These are phyloP conservation scores for Calonectria pteridis DNA, from an alignment of 2,329 filamentous ascomycete genomes.

Conservation along the genomic window DNA sequence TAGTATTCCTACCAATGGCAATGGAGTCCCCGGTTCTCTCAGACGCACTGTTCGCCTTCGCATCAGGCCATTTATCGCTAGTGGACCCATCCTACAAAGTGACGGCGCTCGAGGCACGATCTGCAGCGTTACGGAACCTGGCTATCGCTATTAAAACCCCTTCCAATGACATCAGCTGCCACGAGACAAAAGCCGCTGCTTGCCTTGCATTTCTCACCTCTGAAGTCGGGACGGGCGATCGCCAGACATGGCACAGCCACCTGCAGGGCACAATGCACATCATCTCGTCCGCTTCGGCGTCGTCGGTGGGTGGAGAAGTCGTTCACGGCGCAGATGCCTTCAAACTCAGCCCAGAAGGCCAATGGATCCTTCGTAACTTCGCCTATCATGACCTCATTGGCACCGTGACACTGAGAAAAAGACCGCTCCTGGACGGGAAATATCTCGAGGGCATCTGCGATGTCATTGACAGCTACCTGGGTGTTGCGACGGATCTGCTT, in stretches of 20 bases:
- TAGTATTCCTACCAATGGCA: conserved; percentile 16
- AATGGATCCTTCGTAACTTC: conserved; percentile 18
- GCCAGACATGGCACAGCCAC: conserved; percentile 13
- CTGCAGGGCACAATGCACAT: conserved; percentile 4
- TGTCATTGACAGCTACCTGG: background rate
- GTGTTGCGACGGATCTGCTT: background rate
- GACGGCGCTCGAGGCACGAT: conserved; percentile 14
- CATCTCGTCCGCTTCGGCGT: background rate
- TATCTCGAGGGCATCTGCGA: background rate
- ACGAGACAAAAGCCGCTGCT: conserved; percentile 10
- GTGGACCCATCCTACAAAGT: conserved; percentile 10
- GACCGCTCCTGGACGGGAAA: background rate
- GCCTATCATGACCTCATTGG: conserved; percentile 24
- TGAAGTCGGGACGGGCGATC: conserved; percentile 6
- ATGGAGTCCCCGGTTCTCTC: conserved; percentile 13
- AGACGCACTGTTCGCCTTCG: conserved; percentile 13
- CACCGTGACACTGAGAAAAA: conserved; percentile 8
- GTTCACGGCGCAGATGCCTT: conserved; percentile 5
- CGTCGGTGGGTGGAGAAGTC: background rate
- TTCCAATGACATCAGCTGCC: background rate
- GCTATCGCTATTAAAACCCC: conserved; percentile 11
- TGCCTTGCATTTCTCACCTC: conserved; percentile 11
- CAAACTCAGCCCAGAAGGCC: conserved; percentile 2
- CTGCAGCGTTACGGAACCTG: conserved; percentile 6
- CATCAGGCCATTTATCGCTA: conserved; percentile 11